Evolutionary conservation across 1,284 basidiomycete genomes (phyloP), one percentile per base, ranked within the genome.

Genomic region (Dichomitus squalens): DNA sequence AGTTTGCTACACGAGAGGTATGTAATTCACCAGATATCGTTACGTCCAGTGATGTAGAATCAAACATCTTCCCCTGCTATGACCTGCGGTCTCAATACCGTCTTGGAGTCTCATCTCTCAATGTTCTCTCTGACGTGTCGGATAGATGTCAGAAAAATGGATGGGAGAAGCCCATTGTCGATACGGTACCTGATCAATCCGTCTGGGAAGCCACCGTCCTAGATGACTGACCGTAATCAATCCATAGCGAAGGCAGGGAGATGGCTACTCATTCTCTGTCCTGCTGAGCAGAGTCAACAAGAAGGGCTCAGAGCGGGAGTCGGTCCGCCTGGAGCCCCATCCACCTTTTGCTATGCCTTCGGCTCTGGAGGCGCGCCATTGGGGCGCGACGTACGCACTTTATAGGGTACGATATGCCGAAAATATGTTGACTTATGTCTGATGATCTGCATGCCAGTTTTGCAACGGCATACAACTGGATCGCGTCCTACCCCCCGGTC

Each of bases 361-460:
- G 18, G 80, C 84, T 3, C 70, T 88, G 27, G 88, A 95, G 73
- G 92, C 93, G 18, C 87, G 85, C 49, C 94, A 96, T 68, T 95
- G 88, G 84, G 92, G 89, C 21, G 93, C 93, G 23, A 91, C 91
- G 3, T 95, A 94, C 66, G 92, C 92, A 27, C 73, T 96, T 54
- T 92, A 94, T 73, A 85, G 93, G 60, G 91, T 93, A 70, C 73
- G 90, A 85, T 27, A 48, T 27, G 14, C 55, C 35, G 25, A 47
- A 11, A 21, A 35, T 4, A 9, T 49, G 21, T 35, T 49, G 8
- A 36, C 36, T 21, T 23, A n/a, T 25, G 25, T 4, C 20, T 31
- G 20, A 25, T 16, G 43, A 27, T 38, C 18, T 47, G n/a, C 57
- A 40, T 40, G 21, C 8, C 68, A 93, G 90, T 90, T 93, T 70